Base-by-base conservation (phyloP, 2,329 filamentous ascomycete species). In the Xylariomycetidae sp. region DNA sequence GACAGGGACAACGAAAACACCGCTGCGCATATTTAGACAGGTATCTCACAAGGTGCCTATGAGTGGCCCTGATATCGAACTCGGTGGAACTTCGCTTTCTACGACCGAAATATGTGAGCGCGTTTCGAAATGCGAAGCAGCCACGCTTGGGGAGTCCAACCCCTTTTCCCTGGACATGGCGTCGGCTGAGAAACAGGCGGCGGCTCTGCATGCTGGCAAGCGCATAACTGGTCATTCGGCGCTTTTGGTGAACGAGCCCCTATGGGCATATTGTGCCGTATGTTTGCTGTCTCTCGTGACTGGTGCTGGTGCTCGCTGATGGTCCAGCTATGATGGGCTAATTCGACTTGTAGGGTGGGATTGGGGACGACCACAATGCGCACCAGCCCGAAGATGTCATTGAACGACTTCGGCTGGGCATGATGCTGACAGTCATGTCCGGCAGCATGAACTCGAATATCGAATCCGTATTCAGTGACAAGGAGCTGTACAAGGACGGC, bases 401-500 rank as follows among this genome's bases (percentile, higher is more conserved):
- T 14, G 44, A 49, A 25, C 26, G 45, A 17, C 34, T 49, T 2
- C 41, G 45, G 11, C 31, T 49, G n/a, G 45, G 44, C 8, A 46
- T 45, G 42, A 46, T 46, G 45, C 31, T 49, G 13, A 49, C 45
- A 3, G 45, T 49, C 3, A 48, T 48, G 45, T 44, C 40, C 29
- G 45, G 45, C 2, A 44, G 40, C n/a, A 48, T 48, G 45, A 48
- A 48, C 29, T 48, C 45, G 7, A 48, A 48, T 26, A 38, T 48
- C 30, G 36, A 41, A n/a, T 17, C 35, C 10, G 45, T 48, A 1
- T 48, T 48, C 19, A 41, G 34, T 30, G 36, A 46, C 27, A 33
- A 40, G 13, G 34, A 30, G 12, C 26, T 36, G 4, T 34, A 44
- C 17, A 44, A 40, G 30, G 42, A 42, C 27, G 45, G 45, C 3